Conservation (phyloP, 768 basidiomycete species). For the Coprinopsis sp. region DNA sequence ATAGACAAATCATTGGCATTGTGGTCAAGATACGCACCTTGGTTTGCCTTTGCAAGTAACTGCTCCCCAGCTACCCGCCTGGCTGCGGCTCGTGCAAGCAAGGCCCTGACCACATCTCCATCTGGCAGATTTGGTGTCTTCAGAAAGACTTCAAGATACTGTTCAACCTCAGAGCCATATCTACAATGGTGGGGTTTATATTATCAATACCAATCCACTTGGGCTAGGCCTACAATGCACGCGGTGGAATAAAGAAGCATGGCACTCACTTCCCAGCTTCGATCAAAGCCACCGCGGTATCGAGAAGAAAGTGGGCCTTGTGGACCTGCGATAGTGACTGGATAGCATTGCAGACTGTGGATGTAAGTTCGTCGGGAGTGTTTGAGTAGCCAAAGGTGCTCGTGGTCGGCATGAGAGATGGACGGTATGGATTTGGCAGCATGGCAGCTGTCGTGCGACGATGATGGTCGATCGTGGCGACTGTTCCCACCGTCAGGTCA, state of each 20-base stretch:
- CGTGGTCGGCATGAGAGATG: too few relatives aligned
- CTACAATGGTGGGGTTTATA: slow-evolving; percentile 37
- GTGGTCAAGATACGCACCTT: slow-evolving; percentile 36
- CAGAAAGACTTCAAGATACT: slow-evolving; percentile 62
- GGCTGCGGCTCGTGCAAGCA: slow-evolving; percentile 57
- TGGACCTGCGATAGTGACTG: slow-evolving; percentile 37
- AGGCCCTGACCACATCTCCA: slow-evolving; percentile 47
- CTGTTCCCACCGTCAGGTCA: too few relatives aligned
- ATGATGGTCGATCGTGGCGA: too few relatives aligned
- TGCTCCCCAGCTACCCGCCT: slow-evolving; percentile 51
- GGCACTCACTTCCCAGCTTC: slow-evolving; percentile 48
- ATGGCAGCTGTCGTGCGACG: too few relatives aligned
- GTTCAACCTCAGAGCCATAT: slow-evolving; percentile 61
- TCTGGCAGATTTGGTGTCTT: slow-evolving; percentile 53
- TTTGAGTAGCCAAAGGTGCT: too few relatives aligned
- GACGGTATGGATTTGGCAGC: too few relatives aligned
- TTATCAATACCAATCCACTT: not conserved
- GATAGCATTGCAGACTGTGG: slow-evolving; percentile 45
- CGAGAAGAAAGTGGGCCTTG: slow-evolving; percentile 48
- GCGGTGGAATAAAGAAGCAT: not conserved
- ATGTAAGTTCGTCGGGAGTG: slow-evolving; percentile 45
- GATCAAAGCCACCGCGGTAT: slow-evolving; percentile 45
- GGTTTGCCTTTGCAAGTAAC: slow-evolving; percentile 53
- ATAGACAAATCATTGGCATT: not conserved
- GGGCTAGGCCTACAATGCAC: not conserved